Evolutionary conservation across 352 stramenopile genomes (phyloP).

Genomic region (Globisporangium iwayamae): DNA sequence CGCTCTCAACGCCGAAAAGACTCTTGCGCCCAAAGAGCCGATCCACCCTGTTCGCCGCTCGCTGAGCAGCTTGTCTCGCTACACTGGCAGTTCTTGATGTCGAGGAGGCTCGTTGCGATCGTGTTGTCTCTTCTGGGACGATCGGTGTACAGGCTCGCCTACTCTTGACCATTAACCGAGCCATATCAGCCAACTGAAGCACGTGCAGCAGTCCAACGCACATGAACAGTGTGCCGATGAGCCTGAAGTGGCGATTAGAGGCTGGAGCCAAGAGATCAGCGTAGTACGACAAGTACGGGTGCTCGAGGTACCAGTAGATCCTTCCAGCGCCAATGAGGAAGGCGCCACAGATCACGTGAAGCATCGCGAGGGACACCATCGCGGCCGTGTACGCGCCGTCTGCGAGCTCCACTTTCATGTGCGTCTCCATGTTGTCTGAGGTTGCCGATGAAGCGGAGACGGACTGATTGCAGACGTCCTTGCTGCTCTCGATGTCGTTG

Average conservation of each 20-base stretch:
- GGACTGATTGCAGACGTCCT: too few species aligned
- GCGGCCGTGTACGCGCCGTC: neutral
- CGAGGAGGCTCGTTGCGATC: neutral
- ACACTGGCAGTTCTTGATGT: neutral
- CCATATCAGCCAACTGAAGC: neutral
- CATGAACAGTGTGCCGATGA: slow-evolving; percentile 17
- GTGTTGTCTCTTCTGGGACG: neutral
- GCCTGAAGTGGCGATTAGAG: slow-evolving; percentile 18
- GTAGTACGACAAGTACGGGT: slow-evolving; percentile 27
- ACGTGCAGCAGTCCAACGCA: slow-evolving; percentile 8
- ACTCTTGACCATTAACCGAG: neutral
- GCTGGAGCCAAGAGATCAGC: slow-evolving; percentile 23
- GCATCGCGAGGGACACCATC: neutral
- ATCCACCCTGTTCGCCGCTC: neutral
- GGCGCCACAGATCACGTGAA: slow-evolving; percentile 15
- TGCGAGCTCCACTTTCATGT: slow-evolving; percentile 2
- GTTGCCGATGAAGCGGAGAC: too few species aligned
- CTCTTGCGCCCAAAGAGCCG: neutral
- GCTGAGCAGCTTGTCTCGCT: neutral
- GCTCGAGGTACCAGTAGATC: slow-evolving; percentile 25
- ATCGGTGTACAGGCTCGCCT: neutral
- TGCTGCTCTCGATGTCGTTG: too few species aligned
- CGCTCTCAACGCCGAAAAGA: neutral
- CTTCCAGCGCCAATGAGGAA: slow-evolving; percentile 14
- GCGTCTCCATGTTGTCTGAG: neutral